A percentile compares a stretch with the other conserved stretches of the same genome.
Conservation (phyloP, 202 grass and related monocot species). For the Digitaria exilis region DNA sequence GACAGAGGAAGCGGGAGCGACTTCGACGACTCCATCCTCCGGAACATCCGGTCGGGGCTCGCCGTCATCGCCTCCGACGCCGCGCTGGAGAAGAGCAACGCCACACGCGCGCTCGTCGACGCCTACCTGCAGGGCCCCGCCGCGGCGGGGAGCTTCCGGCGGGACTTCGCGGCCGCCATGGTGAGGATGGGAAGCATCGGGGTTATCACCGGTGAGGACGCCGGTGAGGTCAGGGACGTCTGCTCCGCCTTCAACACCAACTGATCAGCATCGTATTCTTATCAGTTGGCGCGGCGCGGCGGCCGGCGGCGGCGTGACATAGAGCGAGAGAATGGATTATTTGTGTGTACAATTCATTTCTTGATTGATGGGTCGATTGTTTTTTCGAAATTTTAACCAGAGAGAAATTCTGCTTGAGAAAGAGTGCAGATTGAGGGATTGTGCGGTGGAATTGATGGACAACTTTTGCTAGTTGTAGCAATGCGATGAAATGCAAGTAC, state of each 20-base stretch:
- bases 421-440: background rate
- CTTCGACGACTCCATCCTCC: conserved; percentile 68
- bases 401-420: background rate
- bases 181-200: conserved; percentile 72
- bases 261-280: no score
- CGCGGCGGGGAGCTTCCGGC: conserved; percentile 37
- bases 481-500: conserved; percentile 15
- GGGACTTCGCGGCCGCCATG: conserved; percentile 65
- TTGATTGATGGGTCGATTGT: background rate
- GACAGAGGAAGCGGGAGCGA: conserved; percentile 64
- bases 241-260: conserved; percentile 64
- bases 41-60: conserved; percentile 66
- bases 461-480: background rate
- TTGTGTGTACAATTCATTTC: conserved; percentile 3
- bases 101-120: conserved; percentile 58
- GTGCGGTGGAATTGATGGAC: conserved; percentile 6
- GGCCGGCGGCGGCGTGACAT: no score
- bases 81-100: conserved; percentile 42
- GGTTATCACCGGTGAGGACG: conserved; percentile 44
- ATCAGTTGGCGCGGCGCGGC: background rate
- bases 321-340: no score
- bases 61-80: conserved; percentile 75
- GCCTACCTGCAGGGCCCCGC: conserved; percentile 57
- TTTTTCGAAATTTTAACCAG: background rate
- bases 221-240: conserved; percentile 65